Base-by-base conservation (phyloP, 768 basidiomycete species). In the Lactarius psammicola region DNA sequence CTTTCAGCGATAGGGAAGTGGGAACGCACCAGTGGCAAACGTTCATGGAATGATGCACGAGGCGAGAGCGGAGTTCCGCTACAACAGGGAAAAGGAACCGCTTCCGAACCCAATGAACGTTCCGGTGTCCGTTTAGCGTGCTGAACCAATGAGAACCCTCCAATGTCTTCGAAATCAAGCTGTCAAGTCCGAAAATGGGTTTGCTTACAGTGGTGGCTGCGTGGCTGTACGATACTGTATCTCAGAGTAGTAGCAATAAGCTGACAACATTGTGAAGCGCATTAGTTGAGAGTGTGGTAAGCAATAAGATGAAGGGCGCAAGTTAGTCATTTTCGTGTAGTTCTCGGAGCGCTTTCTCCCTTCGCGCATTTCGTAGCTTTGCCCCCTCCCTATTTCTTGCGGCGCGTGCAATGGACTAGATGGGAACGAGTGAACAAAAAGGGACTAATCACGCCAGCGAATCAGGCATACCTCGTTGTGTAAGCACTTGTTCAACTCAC, bases 401-500 rank as follows among this genome's bases (percentile, higher is more conserved):
- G 3, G 87, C 83, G 57, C 88, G 85, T 36, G 81, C 80, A 11
- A 85, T 68, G 56, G 87, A 83, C 89, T 90, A 69, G 46, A 65
- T 23, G 34, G 38, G 20, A 23, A 31, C 13, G 26, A 49, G 33
- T 68, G 60, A 64, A 60, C n/a, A 38, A 42, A 61, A 44, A n/a
- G 30, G 28, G 66, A 33, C 40, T 34, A 15, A 55, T 15, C 15
- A 30, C 60, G 38, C n/a, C 26, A 58, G 61, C 31, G 57, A 46
- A 23, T 23, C 44, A 23, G 44, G 62, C 78, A 66, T 73, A 91
- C 90, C 83, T 91, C 90, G 72, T 82, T 78, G 65, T 85, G 83
- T 62, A 92, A 78, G 77, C 90, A 92, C 61, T 79, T 77, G 71
- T 89, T 90, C 70, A 92, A 78, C 54, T 84, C 82, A 62, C 84